A percentile compares a stretch with the other conserved stretches of the same genome.
Conservation (phyloP, 2,329 filamentous ascomycete species). For the Coleophoma eucalyptorum region DNA sequence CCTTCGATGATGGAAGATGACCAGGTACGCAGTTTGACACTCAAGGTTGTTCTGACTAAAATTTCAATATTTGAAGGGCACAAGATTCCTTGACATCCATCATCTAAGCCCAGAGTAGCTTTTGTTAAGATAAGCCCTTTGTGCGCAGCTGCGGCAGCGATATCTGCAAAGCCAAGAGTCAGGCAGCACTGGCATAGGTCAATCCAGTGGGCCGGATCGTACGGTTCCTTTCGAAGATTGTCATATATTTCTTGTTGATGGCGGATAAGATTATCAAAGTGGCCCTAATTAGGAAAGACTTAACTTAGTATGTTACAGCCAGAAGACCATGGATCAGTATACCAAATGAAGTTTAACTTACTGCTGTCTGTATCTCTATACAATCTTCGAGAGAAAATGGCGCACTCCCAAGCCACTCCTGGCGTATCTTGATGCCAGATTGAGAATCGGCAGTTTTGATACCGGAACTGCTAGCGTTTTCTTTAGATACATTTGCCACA, state of each 20-base stretch:
- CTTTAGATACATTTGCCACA: no score
- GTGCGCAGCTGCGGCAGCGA: slow-evolving; percentile 12
- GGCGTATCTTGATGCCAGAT: no score
- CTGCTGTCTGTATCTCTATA: not conserved
- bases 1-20: slow-evolving; percentile 4
- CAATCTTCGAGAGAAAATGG: not conserved
- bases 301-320: not conserved
- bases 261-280: not conserved
- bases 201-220: slow-evolving; percentile 15
- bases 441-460: no score
- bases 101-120: slow-evolving; percentile 7
- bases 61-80: not conserved
- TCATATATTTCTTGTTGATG: not conserved
- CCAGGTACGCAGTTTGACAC: not conserved
- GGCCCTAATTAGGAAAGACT: not conserved
- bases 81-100: not conserved
- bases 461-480: no score
- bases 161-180: slow-evolving; percentile 19
- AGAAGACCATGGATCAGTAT: not conserved
- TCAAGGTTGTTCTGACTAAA: slow-evolving; percentile 4
- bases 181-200: slow-evolving; percentile 8
- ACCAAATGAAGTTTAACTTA: not conserved
- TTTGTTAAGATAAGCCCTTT: slow-evolving; percentile 16
- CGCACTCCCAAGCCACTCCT: not conserved
- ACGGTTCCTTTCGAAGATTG: slow-evolving; percentile 1